Evolutionary conservation across 139 green algal genomes (phyloP), one percentile per base, ranked within the genome.

Genomic region (Volvox reticuliferus): DNA sequence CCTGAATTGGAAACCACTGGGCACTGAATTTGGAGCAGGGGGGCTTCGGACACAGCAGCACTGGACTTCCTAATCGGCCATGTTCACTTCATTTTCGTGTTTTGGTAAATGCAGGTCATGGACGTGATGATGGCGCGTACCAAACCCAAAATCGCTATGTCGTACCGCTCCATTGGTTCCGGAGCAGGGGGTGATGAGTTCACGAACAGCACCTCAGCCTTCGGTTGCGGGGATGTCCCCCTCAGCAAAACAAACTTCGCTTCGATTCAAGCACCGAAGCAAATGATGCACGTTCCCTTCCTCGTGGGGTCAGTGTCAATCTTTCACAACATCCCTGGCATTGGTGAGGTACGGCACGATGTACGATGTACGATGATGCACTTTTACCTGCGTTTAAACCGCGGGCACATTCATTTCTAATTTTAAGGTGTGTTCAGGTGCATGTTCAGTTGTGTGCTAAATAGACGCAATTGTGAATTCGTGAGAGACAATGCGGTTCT

Each of bases 261-360:
- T 18, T 18, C 14, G 2, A 68, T 20, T 30, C 26, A 33, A 26
- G 30, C 61, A 30, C 20, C 2, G 20, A 84, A 86, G 0, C 36
- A 35, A 35, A 88, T 82, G 71, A 82, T 83, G 14, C 86, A 90
- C 86, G 55, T 90, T 24, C 86, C 86, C 2, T 90, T 33, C 55
- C 73, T 90, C 26, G 55, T 90, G 5, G 86, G 86, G 2, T 65
- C 73, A 1, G 86, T 90, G 22, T 90, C 86, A 3, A 32, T 90
- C 35, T 90, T 90, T 61, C 86, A 90, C 55, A 85, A 76, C 73
- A 44, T 90, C 1, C 86, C 86, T 5, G 86, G 86, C 50, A 50
- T 90, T 0, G 86, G 86, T n/a, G 28, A 90, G 86, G 86, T 90
- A 32, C 44, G 44, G 44, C 44, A 55, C 44, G 44, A 55, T 55